These are phyloP conservation scores for Phlebiopsis gigantea DNA, from an alignment of 768 basidiomycete genomes.

Conservation along the genomic window DNA sequence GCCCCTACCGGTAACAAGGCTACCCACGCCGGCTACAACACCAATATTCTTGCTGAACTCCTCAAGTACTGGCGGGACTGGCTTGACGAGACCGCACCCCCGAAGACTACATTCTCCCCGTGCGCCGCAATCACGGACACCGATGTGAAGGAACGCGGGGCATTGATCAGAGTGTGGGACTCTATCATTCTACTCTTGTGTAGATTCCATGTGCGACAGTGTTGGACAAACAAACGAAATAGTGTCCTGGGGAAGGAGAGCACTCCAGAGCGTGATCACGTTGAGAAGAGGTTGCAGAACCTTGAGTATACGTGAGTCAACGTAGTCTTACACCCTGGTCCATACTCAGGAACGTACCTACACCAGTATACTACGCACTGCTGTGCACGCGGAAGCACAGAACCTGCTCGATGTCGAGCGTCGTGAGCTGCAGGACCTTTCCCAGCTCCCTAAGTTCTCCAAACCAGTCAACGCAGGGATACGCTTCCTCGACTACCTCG, in stretches of 20 bases:
- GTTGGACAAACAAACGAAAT: slow-evolving; percentile 23
- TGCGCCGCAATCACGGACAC: slow-evolving; percentile 28
- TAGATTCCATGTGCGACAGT: slow-evolving; percentile 32
- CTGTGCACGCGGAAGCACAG: background rate
- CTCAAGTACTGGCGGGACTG: slow-evolving; percentile 20
- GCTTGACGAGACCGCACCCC: slow-evolving; percentile 8
- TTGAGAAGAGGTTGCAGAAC: background rate
- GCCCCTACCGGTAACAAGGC: slow-evolving; percentile 24
- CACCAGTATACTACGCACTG: background rate
- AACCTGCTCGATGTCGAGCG: background rate
- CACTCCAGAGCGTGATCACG: background rate
- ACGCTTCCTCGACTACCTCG: slow-evolving; percentile 19
- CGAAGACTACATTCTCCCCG: slow-evolving; percentile 16
- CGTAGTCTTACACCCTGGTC: too few species aligned
- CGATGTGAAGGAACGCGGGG: slow-evolving; percentile 28
- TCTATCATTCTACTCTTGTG: slow-evolving; percentile 30
- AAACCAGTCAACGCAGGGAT: background rate
- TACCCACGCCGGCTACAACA: slow-evolving; percentile 27
- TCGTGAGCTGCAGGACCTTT: background rate
- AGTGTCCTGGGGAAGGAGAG: background rate
- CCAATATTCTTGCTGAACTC: slow-evolving; percentile 19
- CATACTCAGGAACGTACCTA: background rate
- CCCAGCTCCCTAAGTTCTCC: too few species aligned
- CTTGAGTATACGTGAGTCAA: background rate
- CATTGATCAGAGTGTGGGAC: slow-evolving; percentile 26